Evolutionary conservation across 2,329 filamentous ascomycete species (phyloP), one percentile per base, ranked within the genome.

Genomic region (Pezicula carpinea): DNA sequence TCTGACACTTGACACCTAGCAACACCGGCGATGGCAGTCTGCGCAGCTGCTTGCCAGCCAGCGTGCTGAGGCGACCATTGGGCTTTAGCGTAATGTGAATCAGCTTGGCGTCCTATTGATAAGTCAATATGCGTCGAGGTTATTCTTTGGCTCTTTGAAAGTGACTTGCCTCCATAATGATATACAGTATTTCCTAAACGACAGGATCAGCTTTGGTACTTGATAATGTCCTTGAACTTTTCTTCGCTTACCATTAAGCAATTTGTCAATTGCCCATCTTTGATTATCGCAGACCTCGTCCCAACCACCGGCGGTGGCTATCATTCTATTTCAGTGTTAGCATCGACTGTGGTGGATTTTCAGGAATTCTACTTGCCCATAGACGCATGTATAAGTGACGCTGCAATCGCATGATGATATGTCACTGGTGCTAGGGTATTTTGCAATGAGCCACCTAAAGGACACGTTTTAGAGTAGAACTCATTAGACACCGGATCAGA

Each of bases 281-380:
- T 55, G 53, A 39, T 55, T 55, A 26, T 55, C 51, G 31, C 53
- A 55, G n/a, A 55, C 36, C 23, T 54, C 48, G 38, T 53, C 51
- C 51, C 51, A 53, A 11, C 51, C 51, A 38, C 33, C n/a, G 3
- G 33, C 33, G 8, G 33, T 35, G 18, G 18, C 33, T 35, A 35
- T 4, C n/a, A 44, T 34, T 19, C 22, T 38, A 32, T n/a, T 18
- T 21, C 11, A 31, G 32, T 26, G 11, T 23, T n/a, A 39, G 33
- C 29, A n/a, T 26, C 31, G 19, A 39, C 14, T 26, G 26, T 39
- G 17, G 21, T 17, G 17, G 17, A 34, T 26, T 44, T 15, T 14
- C 3, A 29, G 7, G 6, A 29, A 29, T 29, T 6, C 5, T 29
- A 29, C 3, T 29, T 29, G 17, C 15, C 50, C 47, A 44, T 54